These are phyloP conservation scores for Ulota crispa DNA, from an alignment of 225 moss, liverwort and hornwort genomes.

Conservation along the genomic window DNA sequence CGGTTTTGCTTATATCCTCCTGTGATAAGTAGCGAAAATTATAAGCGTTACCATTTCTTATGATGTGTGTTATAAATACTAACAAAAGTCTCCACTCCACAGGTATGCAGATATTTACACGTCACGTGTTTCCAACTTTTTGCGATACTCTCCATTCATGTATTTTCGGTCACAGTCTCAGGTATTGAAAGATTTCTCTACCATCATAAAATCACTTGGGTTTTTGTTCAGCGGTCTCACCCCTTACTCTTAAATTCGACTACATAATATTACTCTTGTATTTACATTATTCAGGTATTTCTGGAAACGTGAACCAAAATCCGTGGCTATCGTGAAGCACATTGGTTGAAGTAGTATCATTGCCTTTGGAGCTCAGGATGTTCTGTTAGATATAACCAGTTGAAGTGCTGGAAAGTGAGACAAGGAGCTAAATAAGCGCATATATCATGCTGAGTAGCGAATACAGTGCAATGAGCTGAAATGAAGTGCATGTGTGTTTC, in stretches of 20 bases:
- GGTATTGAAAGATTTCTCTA: slow-evolving; percentile 47
- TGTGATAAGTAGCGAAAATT: background rate
- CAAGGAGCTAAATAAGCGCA: slow-evolving; percentile 29
- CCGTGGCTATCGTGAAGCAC: slow-evolving; percentile 10
- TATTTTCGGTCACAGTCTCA: slow-evolving; percentile 90
- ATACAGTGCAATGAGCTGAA: slow-evolving; percentile 2
- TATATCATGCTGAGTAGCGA: slow-evolving; percentile 21
- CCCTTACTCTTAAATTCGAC: background rate
- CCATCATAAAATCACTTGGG: background rate
- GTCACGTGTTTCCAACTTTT: slow-evolving; percentile 85
- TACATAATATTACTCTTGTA: background rate
- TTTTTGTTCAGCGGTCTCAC: slow-evolving; percentile 6
- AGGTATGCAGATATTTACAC: slow-evolving; percentile 95
- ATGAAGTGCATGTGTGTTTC: slow-evolving; percentile 29
- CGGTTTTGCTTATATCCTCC: background rate
- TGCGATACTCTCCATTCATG: slow-evolving; percentile 90
- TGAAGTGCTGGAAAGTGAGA: slow-evolving; percentile 36
- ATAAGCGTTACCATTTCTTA: background rate
- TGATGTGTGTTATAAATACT: slow-evolving; percentile 11
- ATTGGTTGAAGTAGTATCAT: slow-evolving; percentile 28
- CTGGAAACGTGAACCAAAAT: slow-evolving; percentile 26
- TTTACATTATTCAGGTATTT: slow-evolving; percentile 37
- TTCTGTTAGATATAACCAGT: slow-evolving; percentile 16
- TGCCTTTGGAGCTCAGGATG: slow-evolving; percentile 38
- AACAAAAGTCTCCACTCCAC: slow-evolving; percentile 8